Conservation (phyloP, 2,329 filamentous ascomycete species). For the Monascus ruber region DNA sequence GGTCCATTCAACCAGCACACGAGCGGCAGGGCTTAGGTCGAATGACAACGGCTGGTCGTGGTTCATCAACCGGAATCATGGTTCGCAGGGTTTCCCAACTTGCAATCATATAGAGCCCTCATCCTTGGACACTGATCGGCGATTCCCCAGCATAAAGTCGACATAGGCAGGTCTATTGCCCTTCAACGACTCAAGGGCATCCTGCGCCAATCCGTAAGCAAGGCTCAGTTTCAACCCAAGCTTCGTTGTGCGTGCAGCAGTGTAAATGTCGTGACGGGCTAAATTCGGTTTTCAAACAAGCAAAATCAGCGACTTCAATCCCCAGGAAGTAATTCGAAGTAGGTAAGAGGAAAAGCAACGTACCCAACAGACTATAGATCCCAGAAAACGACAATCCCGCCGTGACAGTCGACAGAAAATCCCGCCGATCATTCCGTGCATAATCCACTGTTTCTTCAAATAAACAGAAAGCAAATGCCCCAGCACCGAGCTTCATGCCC, state of each 20-base stretch:
- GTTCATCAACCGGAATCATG: not conserved
- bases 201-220: conserved; percentile 70
- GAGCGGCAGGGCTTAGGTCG: too few relatives aligned
- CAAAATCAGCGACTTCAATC: not conserved
- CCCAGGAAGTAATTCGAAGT: not conserved
- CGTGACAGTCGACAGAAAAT: conserved; percentile 69
- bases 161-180: conserved; percentile 67
- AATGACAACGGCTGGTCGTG: too few relatives aligned
- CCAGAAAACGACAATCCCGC: conserved; percentile 78
- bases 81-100: not conserved
- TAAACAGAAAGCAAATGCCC: conserved; percentile 64
- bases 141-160: conserved; percentile 48
- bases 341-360: conserved; percentile 21
- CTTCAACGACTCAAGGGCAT: conserved; percentile 55
- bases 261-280: conserved; percentile 72
- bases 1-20: too few relatives aligned
- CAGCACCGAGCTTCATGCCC: conserved; percentile 57
- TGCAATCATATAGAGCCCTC: conserved; percentile 9
- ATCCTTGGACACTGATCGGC: conserved; percentile 14
- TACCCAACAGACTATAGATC: conserved; percentile 76
- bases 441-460: conserved; percentile 80
- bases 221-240: conserved; percentile 69
- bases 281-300: conserved; percentile 1
- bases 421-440: conserved; percentile 46
- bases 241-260: conserved; percentile 65